Percentiles rank a stretch among this genome's conserved stretches.
Conservation (phyloP, 805 yeast genomes). For the Candida suzukii region DNA sequence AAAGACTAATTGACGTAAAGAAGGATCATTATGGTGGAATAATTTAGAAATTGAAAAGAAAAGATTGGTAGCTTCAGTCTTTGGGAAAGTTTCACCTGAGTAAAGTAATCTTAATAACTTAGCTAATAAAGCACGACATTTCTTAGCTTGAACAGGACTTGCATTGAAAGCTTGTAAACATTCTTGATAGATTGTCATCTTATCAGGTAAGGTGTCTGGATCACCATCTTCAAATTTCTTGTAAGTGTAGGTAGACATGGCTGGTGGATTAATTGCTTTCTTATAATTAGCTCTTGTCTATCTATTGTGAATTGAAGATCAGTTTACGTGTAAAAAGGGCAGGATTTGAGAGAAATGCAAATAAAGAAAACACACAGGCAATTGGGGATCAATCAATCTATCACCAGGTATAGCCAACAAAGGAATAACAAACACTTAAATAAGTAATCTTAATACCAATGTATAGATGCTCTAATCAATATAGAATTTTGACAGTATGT, state of each 20-base stretch:
- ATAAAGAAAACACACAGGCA: too few relatives aligned
- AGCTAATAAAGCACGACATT: conserved; percentile 77
- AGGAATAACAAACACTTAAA: too few relatives aligned
- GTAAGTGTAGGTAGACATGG: conserved; percentile 83
- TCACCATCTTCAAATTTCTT: conserved; percentile 78
- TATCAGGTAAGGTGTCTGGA: conserved; percentile 70
- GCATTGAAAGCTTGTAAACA: conserved; percentile 90
- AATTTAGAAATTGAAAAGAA: conserved; percentile 92
- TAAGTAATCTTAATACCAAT: too few relatives aligned
- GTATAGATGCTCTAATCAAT: too few relatives aligned
- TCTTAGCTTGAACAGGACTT: conserved; percentile 80
- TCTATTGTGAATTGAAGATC: too few relatives aligned
- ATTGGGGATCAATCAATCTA: too few relatives aligned
- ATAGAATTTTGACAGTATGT: too few relatives aligned
- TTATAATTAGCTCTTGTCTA: too few relatives aligned
- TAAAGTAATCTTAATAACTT: conserved; percentile 76
- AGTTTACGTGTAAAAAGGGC: background rate
- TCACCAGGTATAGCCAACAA: too few relatives aligned
- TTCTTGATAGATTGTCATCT: conserved; percentile 96
- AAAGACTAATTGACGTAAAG: conserved; percentile 88
- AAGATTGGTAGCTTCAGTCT: conserved; percentile 83
- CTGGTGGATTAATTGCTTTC: too few relatives aligned
- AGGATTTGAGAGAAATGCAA: too few relatives aligned
- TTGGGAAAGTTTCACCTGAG: conserved; percentile 81
- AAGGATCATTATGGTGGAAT: conserved; percentile 84